Evolutionary conservation across 306 rosid genomes (phyloP), one percentile per base, ranked within the genome.

Genomic region (Astragalus membranaceus): DNA sequence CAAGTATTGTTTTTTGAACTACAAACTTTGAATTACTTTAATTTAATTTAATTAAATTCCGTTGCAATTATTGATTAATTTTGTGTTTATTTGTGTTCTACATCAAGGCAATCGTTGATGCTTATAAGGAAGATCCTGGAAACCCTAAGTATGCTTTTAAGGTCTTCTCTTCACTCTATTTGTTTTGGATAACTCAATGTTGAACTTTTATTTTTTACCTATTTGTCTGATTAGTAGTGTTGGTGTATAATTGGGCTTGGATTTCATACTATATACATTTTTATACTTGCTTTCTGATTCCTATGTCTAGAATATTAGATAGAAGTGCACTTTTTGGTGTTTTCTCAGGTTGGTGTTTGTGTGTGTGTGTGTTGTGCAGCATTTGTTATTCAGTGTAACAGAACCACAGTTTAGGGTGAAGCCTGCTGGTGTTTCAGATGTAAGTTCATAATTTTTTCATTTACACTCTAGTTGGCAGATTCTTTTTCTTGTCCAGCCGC

Each of bases 391-490:
- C 77, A 95, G 96, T 57, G 96, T 95, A 1, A 89, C 91, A 3
- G 96, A 95, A 49, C 88, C 91, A 7, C 96, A 85, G 70, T 89
- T 58, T 57, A 91, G 85, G 77, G 85, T 61, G 86, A 95, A 91
- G 82, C 96, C 97, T 42, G 87, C 96, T 69, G 99, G 95, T 63
- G 91, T 91, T 71, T 95, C 96, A 26, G 97, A 95, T 60, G 99
- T 95, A 84, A 91, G 99, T 85, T 73, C 73, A 15, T 75, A 47
- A 6, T 1, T 55, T 67, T 61, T 15, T 13, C 47, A 46, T 46
- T 49, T 2, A 13, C 26, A 5, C 14, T 49, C 26, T 54, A 13
- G 52, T 57, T 20, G 20, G 26, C 2, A 8, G 68, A 0, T 75
- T 55, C 55, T 77, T 71, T 53, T 62, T 17, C 15, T 3, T 20